Percentiles rank a stretch among this genome's conserved stretches.
These are phyloP conservation scores for Calonectria fujianensis DNA, from an alignment of 2,329 filamentous ascomycete species.

Conservation along the genomic window DNA sequence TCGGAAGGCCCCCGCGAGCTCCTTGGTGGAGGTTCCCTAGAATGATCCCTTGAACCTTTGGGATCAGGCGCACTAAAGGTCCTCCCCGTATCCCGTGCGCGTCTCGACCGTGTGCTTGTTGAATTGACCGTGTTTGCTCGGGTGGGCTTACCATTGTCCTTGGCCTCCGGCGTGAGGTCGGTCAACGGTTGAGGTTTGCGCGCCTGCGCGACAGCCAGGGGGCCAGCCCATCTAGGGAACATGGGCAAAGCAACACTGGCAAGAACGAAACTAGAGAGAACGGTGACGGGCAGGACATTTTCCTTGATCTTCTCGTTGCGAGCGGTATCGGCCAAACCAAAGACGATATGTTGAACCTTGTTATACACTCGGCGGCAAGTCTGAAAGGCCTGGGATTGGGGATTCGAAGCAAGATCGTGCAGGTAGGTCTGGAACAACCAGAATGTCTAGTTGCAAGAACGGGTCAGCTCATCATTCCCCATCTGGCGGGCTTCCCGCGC, in stretches of 20 bases:
- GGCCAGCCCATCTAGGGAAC: slow-evolving; percentile 86
- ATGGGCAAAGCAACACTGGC: slow-evolving; percentile 85
- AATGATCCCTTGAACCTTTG: slow-evolving; percentile 55
- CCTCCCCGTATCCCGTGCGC: slow-evolving; percentile 66
- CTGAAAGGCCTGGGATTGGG: slow-evolving; percentile 85
- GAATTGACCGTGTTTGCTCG: slow-evolving; percentile 81
- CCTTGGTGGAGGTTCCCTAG: slow-evolving; percentile 54
- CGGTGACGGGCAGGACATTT: slow-evolving; percentile 86
- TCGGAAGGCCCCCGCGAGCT: slow-evolving; percentile 52
- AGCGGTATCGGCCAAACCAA: slow-evolving; percentile 82
- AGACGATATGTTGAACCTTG: slow-evolving; percentile 91
- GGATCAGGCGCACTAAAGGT: slow-evolving; percentile 67
- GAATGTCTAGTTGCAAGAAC: slow-evolving; percentile 77
- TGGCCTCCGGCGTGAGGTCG: slow-evolving; percentile 59
- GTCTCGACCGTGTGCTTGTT: slow-evolving; percentile 70
- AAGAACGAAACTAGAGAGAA: slow-evolving; percentile 87
- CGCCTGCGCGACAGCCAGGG: slow-evolving; percentile 87
- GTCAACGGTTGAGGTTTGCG: slow-evolving; percentile 77
- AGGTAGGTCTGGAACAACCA: slow-evolving; percentile 94
- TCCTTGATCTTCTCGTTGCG: slow-evolving; percentile 86
- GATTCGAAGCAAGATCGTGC: slow-evolving; percentile 85
- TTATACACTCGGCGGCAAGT: slow-evolving; percentile 91
- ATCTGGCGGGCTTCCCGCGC: slow-evolving; percentile 20
- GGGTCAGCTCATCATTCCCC: slow-evolving; percentile 26
- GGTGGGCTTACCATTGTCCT: slow-evolving; percentile 66